phyloP scores from a whole-genome alignment of 257 asterid species.

The Fraxinus quadrangulata region DNA sequence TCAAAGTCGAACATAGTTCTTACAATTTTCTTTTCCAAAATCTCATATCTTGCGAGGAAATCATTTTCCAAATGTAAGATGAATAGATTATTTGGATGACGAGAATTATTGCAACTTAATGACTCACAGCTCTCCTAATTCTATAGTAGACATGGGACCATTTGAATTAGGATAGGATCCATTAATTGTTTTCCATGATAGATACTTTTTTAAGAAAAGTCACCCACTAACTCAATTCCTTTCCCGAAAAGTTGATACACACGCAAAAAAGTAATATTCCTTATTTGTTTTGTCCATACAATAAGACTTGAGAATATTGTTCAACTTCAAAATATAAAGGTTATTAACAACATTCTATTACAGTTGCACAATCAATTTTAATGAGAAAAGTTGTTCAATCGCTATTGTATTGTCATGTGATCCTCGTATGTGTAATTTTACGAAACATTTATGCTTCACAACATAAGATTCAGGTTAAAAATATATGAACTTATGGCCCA shows the following conservation, averaged over 20 bases:
- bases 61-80: slow-evolving; percentile 9
- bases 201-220: slow-evolving; percentile 13
- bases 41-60: slow-evolving; percentile 1
- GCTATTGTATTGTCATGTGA: background rate
- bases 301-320: background rate
- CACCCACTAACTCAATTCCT: slow-evolving; percentile 18
- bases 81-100: background rate
- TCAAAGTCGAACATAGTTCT: slow-evolving; percentile 27
- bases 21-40: background rate
- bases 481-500: too few relatives aligned
- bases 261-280: background rate
- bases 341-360: too few relatives aligned
- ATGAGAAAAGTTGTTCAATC: too few relatives aligned
- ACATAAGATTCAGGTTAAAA: background rate
- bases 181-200: slow-evolving; percentile 22
- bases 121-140: slow-evolving; percentile 22
- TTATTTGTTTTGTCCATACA: background rate
- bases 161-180: slow-evolving; percentile 4
- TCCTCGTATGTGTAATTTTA: background rate
- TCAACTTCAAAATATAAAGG: background rate
- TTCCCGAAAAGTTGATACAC: slow-evolving; percentile 23
- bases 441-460: background rate
- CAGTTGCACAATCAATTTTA: too few relatives aligned
- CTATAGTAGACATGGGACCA: slow-evolving; percentile 17
- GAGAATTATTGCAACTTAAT: background rate